A percentile compares a stretch with the other conserved stretches of the same genome.
These are phyloP conservation scores for Coccomyxa sp. DNA, from an alignment of 139 green algal species.

Conservation along the genomic window DNA sequence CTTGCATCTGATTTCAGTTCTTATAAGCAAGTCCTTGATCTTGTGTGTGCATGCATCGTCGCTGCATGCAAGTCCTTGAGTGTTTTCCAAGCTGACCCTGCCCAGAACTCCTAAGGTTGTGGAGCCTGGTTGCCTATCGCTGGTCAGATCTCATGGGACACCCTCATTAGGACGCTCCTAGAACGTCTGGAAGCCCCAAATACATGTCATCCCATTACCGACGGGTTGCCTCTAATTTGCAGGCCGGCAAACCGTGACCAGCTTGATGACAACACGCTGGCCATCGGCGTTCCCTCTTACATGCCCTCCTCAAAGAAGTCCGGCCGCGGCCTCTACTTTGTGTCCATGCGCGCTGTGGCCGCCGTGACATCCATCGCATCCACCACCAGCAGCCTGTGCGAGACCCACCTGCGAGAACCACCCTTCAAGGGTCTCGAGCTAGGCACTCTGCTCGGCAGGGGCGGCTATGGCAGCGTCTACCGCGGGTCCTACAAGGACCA, in stretches of 20 bases:
- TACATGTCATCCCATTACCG: too few relatives aligned
- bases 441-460: slow-evolving; percentile 51
- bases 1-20: too few relatives aligned
- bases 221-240: not conserved
- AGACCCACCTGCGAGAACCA: not conserved
- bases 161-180: too few relatives aligned
- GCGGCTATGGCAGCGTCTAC: slow-evolving; percentile 51
- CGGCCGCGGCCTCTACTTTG: not conserved
- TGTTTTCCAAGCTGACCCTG: too few relatives aligned
- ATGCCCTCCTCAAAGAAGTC: not conserved
- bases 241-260: not conserved
- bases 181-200: too few relatives aligned
- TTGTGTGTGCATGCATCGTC: too few relatives aligned
- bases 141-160: too few relatives aligned
- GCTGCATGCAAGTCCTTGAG: too few relatives aligned
- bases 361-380: not conserved
- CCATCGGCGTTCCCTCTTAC: slow-evolving; percentile 2
- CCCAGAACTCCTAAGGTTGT: too few relatives aligned
- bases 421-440: slow-evolving; percentile 37
- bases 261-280: slow-evolving; percentile 4
- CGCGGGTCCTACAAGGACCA: slow-evolving; percentile 8
- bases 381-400: not conserved
- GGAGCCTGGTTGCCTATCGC: too few relatives aligned
- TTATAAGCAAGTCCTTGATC: too few relatives aligned
- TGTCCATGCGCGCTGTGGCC: not conserved